Percentiles rank a stretch among this genome's conserved stretches.
These are phyloP conservation scores for Mucor racemosus DNA, from an alignment of 371 early-diverging fungal species.

Conservation along the genomic window DNA sequence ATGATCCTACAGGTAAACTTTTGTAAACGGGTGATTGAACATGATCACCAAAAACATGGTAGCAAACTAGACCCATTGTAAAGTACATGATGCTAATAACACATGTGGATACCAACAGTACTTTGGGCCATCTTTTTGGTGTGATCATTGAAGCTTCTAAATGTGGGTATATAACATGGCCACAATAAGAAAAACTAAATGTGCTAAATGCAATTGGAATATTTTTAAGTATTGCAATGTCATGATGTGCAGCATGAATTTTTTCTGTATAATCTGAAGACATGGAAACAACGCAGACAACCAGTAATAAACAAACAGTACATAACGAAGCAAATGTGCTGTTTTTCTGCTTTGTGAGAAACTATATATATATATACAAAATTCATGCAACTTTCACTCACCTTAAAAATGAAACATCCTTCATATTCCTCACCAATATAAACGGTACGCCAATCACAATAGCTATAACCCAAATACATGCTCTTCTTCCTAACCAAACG, in stretches of 20 bases:
- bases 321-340: conserved; percentile 63
- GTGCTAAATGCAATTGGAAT: conserved; percentile 64
- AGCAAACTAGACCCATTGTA: conserved; percentile 73
- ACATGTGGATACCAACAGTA: conserved; percentile 67
- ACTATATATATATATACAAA: too few relatives aligned
- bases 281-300: conserved; percentile 54
- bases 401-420: conserved; percentile 62
- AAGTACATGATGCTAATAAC: conserved; percentile 77
- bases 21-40: conserved; percentile 77
- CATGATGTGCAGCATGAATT: conserved; percentile 34
- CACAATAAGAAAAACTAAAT: conserved; percentile 80
- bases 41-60: conserved; percentile 76
- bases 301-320: conserved; percentile 46
- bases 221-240: conserved; percentile 50
- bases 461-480: conserved; percentile 71
- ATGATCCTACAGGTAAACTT: conserved; percentile 69
- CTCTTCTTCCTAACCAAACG: conserved; percentile 33
- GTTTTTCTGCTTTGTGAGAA: too few relatives aligned
- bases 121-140: conserved; percentile 74
- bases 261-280: conserved; percentile 39
- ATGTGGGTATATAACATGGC: conserved; percentile 82
- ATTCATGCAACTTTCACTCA: neutral
- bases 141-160: conserved; percentile 81
- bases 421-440: conserved; percentile 59
- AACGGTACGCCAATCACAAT: conserved; percentile 54